A percentile compares a stretch with the other conserved stretches of the same genome.
These are phyloP conservation scores for Pterocarpus macrocarpus DNA, from an alignment of 306 rosid species.

Conservation along the genomic window DNA sequence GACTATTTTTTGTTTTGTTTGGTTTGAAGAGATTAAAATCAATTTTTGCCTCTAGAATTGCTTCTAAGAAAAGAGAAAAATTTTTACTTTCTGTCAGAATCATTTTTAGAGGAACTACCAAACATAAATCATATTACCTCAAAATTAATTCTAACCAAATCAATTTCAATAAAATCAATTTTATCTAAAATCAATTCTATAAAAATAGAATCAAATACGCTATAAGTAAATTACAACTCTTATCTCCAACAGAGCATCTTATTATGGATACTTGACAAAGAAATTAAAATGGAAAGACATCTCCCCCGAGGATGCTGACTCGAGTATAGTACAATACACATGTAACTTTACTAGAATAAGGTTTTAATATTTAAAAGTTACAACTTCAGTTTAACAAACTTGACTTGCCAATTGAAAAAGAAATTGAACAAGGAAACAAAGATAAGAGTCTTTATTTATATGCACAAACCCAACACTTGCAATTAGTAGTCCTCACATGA, in stretches of 20 bases:
- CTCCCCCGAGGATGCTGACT: slow-evolving; percentile 33
- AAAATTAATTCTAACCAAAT: no score
- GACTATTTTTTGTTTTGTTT: no score
- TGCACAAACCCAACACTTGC: slow-evolving; percentile 22
- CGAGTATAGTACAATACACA: background rate
- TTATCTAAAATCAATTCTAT: no score
- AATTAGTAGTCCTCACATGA: slow-evolving; percentile 41
- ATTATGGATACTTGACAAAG: slow-evolving; percentile 25
- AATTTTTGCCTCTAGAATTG: no score
- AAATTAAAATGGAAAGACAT: background rate
- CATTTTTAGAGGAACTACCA: no score
- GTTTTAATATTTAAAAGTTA: slow-evolving; percentile 3
- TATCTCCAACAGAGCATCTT: background rate
- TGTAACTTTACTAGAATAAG: slow-evolving; percentile 25
- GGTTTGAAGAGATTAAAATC: no score
- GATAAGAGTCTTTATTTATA: slow-evolving; percentile 30
- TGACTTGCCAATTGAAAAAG: slow-evolving; percentile 34
- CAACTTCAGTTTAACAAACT: slow-evolving; percentile 1
- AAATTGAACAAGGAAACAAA: slow-evolving; percentile 30
- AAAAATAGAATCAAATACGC: no score
- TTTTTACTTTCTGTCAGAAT: no score
- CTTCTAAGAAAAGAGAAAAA: no score
- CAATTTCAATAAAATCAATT: no score
- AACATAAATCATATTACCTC: no score
- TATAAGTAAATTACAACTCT: background rate